These are phyloP conservation scores for Naumovozyma castellii DNA, from an alignment of 805 yeast species.

Conservation along the genomic window DNA sequence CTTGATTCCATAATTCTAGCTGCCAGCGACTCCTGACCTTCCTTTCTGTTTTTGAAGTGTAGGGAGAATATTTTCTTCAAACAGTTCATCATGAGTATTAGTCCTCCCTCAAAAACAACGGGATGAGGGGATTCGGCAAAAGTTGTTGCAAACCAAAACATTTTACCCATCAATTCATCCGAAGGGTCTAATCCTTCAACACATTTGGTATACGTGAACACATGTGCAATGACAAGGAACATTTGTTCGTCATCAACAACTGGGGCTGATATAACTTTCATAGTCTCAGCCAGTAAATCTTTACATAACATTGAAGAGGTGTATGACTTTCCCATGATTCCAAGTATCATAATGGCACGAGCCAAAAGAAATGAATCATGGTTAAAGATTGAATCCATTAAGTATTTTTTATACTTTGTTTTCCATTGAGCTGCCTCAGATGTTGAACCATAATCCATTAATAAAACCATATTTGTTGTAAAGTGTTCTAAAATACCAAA, in stretches of 20 bases:
- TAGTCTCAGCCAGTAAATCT: slow-evolving; percentile 22
- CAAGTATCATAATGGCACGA: slow-evolving; percentile 59
- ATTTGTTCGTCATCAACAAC: slow-evolving; percentile 26
- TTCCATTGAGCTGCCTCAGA: slow-evolving; percentile 48
- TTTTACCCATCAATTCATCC: slow-evolving; percentile 21
- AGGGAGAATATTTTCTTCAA: slow-evolving; percentile 28
- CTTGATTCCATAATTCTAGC: slow-evolving; percentile 22
- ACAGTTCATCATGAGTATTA: slow-evolving; percentile 32
- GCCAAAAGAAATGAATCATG: slow-evolving; percentile 51
- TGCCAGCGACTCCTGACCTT: slow-evolving; percentile 9
- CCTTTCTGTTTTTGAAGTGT: slow-evolving; percentile 23
- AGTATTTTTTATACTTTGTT: slow-evolving; percentile 54
- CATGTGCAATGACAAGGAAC: slow-evolving; percentile 30
- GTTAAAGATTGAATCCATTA: slow-evolving; percentile 52
- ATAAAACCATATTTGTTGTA: slow-evolving; percentile 44
- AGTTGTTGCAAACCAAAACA: slow-evolving; percentile 33
- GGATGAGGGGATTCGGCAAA: slow-evolving; percentile 29
- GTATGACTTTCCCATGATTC: slow-evolving; percentile 56
- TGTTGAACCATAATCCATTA: slow-evolving; percentile 39
- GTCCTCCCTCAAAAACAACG: slow-evolving; percentile 33
- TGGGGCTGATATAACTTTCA: slow-evolving; percentile 30
- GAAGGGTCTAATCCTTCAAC: slow-evolving; percentile 32
- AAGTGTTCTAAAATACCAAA: slow-evolving; percentile 45
- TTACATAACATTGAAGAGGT: slow-evolving; percentile 46
- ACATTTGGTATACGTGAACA: slow-evolving; percentile 33